Evolutionary conservation across 345 rosid genomes (phyloP).

Genomic region (Xanthoceras sorbifolium): DNA sequence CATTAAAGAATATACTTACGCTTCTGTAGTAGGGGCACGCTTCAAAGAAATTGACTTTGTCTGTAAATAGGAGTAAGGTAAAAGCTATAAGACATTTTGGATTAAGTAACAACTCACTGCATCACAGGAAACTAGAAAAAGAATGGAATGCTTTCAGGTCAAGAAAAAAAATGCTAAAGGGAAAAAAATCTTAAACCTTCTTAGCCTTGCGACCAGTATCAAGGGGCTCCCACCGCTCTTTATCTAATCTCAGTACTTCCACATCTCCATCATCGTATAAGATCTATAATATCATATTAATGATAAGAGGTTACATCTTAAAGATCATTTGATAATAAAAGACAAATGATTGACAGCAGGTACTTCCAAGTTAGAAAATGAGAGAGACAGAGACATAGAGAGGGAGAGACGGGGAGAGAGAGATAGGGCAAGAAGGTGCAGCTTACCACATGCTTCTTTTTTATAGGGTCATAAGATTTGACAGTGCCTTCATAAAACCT

Average conservation of each 20-base stretch:
- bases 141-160: slow-evolving; percentile 4
- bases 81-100: slow-evolving; percentile 16
- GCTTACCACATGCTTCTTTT: slow-evolving; percentile 87
- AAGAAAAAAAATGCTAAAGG: slow-evolving; percentile 17
- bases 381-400: too few species aligned
- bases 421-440: slow-evolving; percentile 12
- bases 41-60: slow-evolving; percentile 53
- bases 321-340: neutral
- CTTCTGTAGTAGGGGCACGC: slow-evolving; percentile 42
- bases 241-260: slow-evolving; percentile 82
- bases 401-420: neutral
- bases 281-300: slow-evolving; percentile 45
- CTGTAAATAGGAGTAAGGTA: slow-evolving; percentile 44
- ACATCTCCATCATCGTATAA: slow-evolving; percentile 95
- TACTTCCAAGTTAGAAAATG: slow-evolving; percentile 13
- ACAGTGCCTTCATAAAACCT: slow-evolving; percentile 95
- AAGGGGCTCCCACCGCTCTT: slow-evolving; percentile 87
- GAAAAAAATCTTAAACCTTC: slow-evolving; percentile 50
- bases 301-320: neutral
- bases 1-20: slow-evolving; percentile 43
- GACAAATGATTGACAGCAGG: slow-evolving; percentile 2
- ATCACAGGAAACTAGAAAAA: slow-evolving; percentile 1
- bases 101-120: slow-evolving; percentile 12
- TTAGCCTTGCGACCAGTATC: slow-evolving; percentile 56
- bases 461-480: slow-evolving; percentile 83